These are phyloP conservation scores for Zygotorulaspora florentina DNA, from an alignment of 805 yeast species.

Conservation along the genomic window DNA sequence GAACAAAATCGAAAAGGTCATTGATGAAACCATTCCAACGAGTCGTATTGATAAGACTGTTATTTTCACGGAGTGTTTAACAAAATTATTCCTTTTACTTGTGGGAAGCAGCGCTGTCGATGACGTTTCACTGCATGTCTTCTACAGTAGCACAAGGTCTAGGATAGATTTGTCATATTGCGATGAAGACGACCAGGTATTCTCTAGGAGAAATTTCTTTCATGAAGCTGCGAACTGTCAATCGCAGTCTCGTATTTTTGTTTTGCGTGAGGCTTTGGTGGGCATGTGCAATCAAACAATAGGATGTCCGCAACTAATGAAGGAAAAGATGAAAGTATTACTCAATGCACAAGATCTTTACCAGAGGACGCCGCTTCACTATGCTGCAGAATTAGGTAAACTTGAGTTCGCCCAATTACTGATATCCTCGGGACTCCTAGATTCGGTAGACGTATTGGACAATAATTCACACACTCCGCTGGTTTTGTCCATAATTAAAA, in stretches of 20 bases:
- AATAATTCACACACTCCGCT: constrained; percentile 80
- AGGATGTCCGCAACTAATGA: constrained; percentile 11
- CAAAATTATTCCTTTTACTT: constrained; percentile 69
- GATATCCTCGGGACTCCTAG: constrained; percentile 31
- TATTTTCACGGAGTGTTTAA: constrained; percentile 37
- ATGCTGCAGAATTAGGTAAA: constrained; percentile 65
- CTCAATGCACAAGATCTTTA: constrained; percentile 51
- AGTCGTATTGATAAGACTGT: constrained; percentile 20
- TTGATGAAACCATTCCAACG: constrained; percentile 13
- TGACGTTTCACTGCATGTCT: constrained; percentile 44
- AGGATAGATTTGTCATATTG: constrained; percentile 56
- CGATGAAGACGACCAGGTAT: constrained; percentile 50
- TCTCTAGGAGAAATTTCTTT: constrained; percentile 66
- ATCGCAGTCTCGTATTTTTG: constrained; percentile 26
- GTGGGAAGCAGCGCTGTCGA: constrained; percentile 60
- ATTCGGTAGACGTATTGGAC: constrained; percentile 45
- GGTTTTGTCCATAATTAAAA: constrained; percentile 68
- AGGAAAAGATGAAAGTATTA: constrained; percentile 24
- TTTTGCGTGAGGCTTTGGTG: constrained; percentile 25
- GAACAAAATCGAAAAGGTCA: constrained; percentile 24
- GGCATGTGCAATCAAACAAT: constrained; percentile 5
- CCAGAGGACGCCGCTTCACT: constrained; percentile 82
- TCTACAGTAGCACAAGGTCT: constrained; percentile 37
- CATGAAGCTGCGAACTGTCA: constrained; percentile 56
- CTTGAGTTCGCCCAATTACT: constrained; percentile 41